phyloP scores from a whole-genome alignment of 1,284 basidiomycete genomes.

The Sparassis latifolia region DNA sequence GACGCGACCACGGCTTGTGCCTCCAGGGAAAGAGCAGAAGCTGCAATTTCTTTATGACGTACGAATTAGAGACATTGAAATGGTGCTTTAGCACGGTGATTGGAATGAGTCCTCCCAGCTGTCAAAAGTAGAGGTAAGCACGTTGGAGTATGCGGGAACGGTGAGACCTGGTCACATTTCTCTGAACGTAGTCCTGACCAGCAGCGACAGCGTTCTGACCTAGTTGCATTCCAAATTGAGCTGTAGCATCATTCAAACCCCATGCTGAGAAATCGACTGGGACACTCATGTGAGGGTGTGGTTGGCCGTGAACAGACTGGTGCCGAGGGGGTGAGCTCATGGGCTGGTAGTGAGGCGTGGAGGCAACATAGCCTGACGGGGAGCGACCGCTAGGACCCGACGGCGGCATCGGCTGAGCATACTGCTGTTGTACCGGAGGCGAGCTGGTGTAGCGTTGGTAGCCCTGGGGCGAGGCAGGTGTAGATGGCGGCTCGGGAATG shows the following conservation, averaged over 20 bases:
- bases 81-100: conserved; percentile 82
- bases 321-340: conserved; percentile 18
- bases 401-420: conserved; percentile 27
- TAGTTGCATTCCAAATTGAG: conserved; percentile 95
- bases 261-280: conserved; percentile 58
- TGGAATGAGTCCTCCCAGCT: conserved; percentile 81
- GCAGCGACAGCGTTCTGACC: conserved; percentile 89
- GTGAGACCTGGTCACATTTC: conserved; percentile 60
- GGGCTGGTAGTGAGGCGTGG: conserved; percentile 21
- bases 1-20: conserved; percentile 79
- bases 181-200: conserved; percentile 93
- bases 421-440: conserved; percentile 34
- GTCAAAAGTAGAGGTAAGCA: conserved; percentile 2
- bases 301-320: conserved; percentile 24
- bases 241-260: conserved; percentile 90
- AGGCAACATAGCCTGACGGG: conserved; percentile 25
- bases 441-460: conserved; percentile 73
- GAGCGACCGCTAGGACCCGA: conserved; percentile 21
- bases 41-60: conserved; percentile 87
- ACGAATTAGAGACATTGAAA: conserved; percentile 96
- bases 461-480: conserved; percentile 68
- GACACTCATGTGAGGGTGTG: conserved; percentile 22
- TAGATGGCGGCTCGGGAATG: conserved; percentile 83
- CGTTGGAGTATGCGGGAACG: not conserved
- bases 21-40: conserved; percentile 96